A percentile compares a stretch with the other conserved stretches of the same genome.
These are phyloP conservation scores for Phytopythium mirpurense DNA, from an alignment of 352 stramenopile genomes.

Conservation along the genomic window DNA sequence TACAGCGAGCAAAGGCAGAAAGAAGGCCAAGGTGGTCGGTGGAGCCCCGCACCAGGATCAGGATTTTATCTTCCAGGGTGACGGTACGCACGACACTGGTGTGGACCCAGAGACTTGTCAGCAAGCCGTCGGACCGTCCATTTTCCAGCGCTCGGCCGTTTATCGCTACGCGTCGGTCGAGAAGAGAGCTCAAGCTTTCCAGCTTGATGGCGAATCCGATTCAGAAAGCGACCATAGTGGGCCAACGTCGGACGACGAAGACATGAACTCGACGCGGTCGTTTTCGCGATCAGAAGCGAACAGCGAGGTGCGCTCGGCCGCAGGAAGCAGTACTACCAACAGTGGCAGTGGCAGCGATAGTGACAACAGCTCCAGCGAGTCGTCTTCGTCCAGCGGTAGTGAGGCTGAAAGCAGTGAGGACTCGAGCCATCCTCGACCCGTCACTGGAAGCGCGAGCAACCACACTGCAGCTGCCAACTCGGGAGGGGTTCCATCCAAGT, in stretches of 20 bases:
- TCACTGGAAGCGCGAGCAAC: neutral
- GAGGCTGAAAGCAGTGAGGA: conserved; percentile 23
- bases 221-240: conserved; percentile 49
- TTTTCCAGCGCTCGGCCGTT: conserved; percentile 33
- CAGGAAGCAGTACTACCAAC: conserved; percentile 30
- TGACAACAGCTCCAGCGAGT: conserved; percentile 27
- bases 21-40: conserved; percentile 18
- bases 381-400: conserved; percentile 26
- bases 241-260: conserved; percentile 45
- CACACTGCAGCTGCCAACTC: neutral
- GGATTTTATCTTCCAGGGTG: conserved; percentile 38
- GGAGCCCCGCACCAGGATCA: conserved; percentile 11
- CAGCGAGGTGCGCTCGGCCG: conserved; percentile 36
- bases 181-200: conserved; percentile 16
- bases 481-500: neutral
- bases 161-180: conserved; percentile 22
- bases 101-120: neutral
- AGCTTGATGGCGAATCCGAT: conserved; percentile 56
- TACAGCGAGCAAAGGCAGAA: conserved; percentile 8
- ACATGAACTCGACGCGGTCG: conserved; percentile 30
- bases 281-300: conserved; percentile 24
- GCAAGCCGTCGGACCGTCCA: conserved; percentile 9
- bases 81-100: conserved; percentile 32
- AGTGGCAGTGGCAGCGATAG: conserved; percentile 60
- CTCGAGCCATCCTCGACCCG: neutral